Conservation (phyloP, 352 stramenopile genomes). For the Phytophthora sojae region DNA sequence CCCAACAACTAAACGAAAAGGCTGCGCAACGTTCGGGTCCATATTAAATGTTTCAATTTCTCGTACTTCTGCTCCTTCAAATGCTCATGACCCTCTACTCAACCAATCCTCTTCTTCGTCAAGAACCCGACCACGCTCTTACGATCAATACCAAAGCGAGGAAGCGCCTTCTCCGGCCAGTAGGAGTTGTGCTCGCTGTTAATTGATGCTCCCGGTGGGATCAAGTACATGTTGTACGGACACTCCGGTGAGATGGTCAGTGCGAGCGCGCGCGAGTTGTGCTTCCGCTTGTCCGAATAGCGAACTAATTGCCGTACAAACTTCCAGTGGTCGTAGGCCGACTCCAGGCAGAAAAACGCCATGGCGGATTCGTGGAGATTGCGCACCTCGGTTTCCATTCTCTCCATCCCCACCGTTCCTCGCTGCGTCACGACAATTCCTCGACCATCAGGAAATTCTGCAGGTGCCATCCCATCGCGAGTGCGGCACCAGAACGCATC, state of each 20-base stretch:
- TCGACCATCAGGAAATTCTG: constrained; percentile 33
- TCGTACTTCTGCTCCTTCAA: neutral
- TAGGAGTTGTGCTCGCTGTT: constrained; percentile 82
- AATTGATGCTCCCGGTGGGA: constrained; percentile 77
- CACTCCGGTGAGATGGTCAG: constrained; percentile 49
- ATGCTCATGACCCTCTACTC: neutral
- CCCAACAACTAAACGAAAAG: neutral
- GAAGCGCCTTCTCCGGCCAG: constrained; percentile 61
- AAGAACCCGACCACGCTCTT: constrained; percentile 76
- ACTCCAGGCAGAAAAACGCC: constrained; percentile 71
- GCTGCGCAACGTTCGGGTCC: neutral
- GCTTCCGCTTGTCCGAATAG: constrained; percentile 76
- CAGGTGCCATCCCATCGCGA: constrained; percentile 33
- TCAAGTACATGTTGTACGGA: constrained; percentile 66
- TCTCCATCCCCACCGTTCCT: constrained; percentile 47
- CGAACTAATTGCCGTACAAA: constrained; percentile 71
- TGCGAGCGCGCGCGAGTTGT: constrained; percentile 52
- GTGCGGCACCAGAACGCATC: constrained; percentile 62
- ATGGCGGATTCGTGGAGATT: constrained; percentile 53
- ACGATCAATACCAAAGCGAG: constrained; percentile 48
- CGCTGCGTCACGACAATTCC: constrained; percentile 51
- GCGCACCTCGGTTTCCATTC: constrained; percentile 48
- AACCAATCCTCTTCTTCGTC: constrained; percentile 50
- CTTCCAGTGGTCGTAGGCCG: constrained; percentile 74
- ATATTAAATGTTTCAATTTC: neutral